Percentiles rank a stretch among this genome's conserved stretches.
phyloP scores from a whole-genome alignment of 306 rosid species.

The Trifolium subterraneum region DNA sequence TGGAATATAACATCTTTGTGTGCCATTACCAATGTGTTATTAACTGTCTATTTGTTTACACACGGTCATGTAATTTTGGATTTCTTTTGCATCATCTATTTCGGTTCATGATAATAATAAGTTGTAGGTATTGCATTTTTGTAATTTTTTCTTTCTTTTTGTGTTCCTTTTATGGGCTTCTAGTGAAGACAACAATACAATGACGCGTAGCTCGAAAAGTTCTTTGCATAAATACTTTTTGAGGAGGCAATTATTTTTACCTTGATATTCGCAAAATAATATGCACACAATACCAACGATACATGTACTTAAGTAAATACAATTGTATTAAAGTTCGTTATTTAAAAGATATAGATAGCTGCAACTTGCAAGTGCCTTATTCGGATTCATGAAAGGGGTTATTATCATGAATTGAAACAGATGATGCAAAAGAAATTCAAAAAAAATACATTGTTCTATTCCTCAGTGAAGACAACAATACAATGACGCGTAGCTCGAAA shows the following conservation, averaged over 20 bases:
- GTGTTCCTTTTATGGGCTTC: not conserved
- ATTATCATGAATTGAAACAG: not conserved
- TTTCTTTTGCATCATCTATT: conserved; percentile 18
- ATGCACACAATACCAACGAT: not conserved
- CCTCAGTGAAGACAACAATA: conserved; percentile 6
- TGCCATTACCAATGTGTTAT: conserved; percentile 5
- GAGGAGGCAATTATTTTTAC: not conserved
- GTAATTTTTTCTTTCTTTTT: not conserved
- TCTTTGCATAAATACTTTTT: not conserved
- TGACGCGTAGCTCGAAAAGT: not conserved
- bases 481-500: not conserved
- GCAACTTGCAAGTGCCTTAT: not conserved
- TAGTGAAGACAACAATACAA: conserved; percentile 3
- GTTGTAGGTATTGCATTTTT: not conserved
- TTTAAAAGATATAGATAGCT: conserved; percentile 6
- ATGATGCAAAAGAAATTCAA: conserved; percentile 15
- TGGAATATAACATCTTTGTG: conserved; percentile 25
- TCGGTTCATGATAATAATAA: not conserved
- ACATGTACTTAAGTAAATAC: not conserved
- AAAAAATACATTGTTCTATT: too few species aligned
- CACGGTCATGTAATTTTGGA: not conserved
- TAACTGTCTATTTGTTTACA: not conserved
- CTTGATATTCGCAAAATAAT: conserved; percentile 22
- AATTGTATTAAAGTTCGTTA: not conserved
- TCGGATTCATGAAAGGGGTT: conserved; percentile 1